Evolutionary conservation across 2,329 filamentous ascomycete species (phyloP), one percentile per base, ranked within the genome.

Genomic region (Tympanopsis confertula): DNA sequence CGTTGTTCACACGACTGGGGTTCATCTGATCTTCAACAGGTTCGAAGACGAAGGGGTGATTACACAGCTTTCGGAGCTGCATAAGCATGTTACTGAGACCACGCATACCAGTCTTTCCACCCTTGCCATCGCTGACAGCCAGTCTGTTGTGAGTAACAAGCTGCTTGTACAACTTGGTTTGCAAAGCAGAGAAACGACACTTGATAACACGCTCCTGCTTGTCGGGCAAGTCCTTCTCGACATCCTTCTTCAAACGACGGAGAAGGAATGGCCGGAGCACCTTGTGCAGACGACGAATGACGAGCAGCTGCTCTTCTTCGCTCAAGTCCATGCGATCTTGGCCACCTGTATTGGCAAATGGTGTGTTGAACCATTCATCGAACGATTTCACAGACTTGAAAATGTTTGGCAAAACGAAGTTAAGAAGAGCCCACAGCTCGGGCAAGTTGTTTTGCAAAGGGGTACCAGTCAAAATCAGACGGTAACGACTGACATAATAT

Each of bases 131-230:
- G 58, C 86, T 88, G 51, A 98, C 88, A 50, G 86, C 80, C 55
- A 98, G 80, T 58, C 84, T 89, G 64, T 96, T 94, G 65, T 94
- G 86, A 1, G 82, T 94, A 42, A 94, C 82, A 69, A 98, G 88
- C 56, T 98, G 91, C 65, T 94, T 94, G 73, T 98, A 94, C 29
- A 98, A 70, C 54, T 88, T 91, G 41, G 85, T 75, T 58, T 98
- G 91, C 44, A 98, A 69, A 1, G 91, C 82, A 37, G 91, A 98
- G 63, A 96, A 95, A 58, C 89, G 93, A 70, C 91, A 96, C 68
- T 98, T 98, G 76, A 98, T 87, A 58, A 98, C 91, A 62, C 93
- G 91, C 59, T 98, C 91, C 22, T 91, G 93, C 74, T 98, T 98
- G 72, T 98, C 89, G 1, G 91, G 91, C 44, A 98, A 69, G 59